Evolutionary conservation across 306 rosid species (phyloP), one percentile per base, ranked within the genome.

Genomic region (Pterocarpus macrocarpus): DNA sequence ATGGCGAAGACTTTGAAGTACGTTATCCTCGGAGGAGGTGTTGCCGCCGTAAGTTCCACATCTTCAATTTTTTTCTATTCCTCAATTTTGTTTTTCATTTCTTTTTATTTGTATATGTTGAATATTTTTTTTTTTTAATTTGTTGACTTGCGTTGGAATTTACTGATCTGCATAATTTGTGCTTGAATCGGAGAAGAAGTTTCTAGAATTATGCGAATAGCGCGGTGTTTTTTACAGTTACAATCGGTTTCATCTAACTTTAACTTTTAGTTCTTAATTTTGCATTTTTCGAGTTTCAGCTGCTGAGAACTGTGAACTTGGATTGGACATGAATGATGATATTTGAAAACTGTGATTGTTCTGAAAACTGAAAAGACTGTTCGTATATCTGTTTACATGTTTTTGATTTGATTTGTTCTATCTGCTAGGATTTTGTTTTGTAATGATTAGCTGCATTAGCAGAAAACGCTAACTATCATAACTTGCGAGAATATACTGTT

Each of bases 11-110:
- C 79, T 76, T 95, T 91, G 94, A 95, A 95, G 88, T 90, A 91
- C 79, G 88, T 90, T 69, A 89, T 95, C 86, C 79, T 90, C 69
- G 99, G 99, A 0, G 99, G 99, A 76, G 99, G 99, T 53, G 99
- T 95, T 43, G 35, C 99, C 2, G 97, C 97, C n/a, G 99, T 95
- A 82, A 89, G 99, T 85, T 79, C 73, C 55, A 41, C 34, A 9
- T 43, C 35, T n/a, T 76, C 73, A 13, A 35, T 47, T 65, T 45
- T 36, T 2, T 69, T 62, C 64, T 73, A 13, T 1, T 45, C 41
- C 50, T 41, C 49, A 9, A 35, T 78, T 56, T 43, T 43, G 2
- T 12, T 8, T 33, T 2, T 71, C 6, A 5, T 4, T 65, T 43
- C n/a, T 2, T n/a, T 12, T 4, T 7, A 33, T 14, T 1, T 1